Evolutionary conservation across 331 rosid genomes (phyloP), one percentile per base, ranked within the genome.

Genomic region (Malus hybrid): DNA sequence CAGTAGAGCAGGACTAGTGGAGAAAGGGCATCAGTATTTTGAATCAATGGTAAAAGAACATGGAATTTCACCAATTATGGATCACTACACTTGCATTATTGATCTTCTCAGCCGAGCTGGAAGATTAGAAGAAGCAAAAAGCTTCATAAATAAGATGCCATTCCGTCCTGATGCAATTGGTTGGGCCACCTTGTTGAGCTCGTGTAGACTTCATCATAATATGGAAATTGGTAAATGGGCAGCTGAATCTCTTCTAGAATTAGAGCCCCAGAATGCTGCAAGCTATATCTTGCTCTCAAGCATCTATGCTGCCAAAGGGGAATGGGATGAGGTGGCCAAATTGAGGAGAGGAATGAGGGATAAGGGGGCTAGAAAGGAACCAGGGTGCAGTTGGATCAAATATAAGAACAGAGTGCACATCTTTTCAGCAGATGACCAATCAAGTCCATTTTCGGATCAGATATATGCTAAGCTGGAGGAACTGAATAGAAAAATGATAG

Each of bases 341-440:
- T 79, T 88, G 74, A 87, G 96, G 84, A 90, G 80, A 79, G 91
- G 83, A 66, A 90, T 93, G 96, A 88, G 93, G 78, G 91, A 82
- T 14, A 85, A 82, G 82, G 91, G 91, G 69, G 83, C 86, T 78
- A 87, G 82, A 82, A 93, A 90, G 84, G 96, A 93, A 74, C 97
- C 93, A 0, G 96, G 97, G 71, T 90, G 89, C 79, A 93, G 96
- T 81, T 90, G 97, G 97, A 92, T 90, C 69, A 92, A 92, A 83
- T 90, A 87, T 85, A 90, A 90, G 78, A 89, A 86, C 70, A 78
- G 20, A 82, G 92, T 92, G 71, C 83, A 90, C 65, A 80, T 92
- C 76, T 92, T 92, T 83, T 88, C 96, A 11, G 93, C 97, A 22
- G 96, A 90, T 79, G 93, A 92, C 77, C 76, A 73, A 62, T 90